phyloP scores from a whole-genome alignment of 495 filamentous ascomycete species.

The Neurospora sp. region DNA sequence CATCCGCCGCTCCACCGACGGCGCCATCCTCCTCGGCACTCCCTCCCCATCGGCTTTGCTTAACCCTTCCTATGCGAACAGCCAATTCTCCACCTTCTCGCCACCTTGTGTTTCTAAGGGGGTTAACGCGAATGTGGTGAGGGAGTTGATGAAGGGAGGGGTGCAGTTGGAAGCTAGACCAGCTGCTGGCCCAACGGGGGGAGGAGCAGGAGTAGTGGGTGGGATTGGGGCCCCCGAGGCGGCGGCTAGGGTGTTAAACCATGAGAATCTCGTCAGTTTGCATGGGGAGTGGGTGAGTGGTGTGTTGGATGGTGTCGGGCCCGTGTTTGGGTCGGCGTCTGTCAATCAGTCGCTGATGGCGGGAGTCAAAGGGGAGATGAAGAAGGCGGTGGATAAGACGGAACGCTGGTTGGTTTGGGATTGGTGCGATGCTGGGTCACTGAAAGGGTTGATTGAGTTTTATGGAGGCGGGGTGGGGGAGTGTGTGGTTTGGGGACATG shows the following conservation, averaged over 20 bases:
- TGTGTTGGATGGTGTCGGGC: neutral
- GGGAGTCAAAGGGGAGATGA: neutral
- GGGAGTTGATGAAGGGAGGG: neutral
- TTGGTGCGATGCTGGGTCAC: slow-evolving; percentile 26
- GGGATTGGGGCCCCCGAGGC: slow-evolving; percentile 3
- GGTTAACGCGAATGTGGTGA: fast-evolving
- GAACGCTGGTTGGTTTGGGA: slow-evolving; percentile 25
- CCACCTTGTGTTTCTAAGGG: neutral
- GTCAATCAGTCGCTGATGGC: neutral
- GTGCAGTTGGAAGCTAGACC: neutral
- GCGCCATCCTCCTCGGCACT: slow-evolving; percentile 10
- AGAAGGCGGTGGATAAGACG: neutral
- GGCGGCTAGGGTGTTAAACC: slow-evolving; percentile 24
- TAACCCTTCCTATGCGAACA: neutral
- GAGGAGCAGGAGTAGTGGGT: too few relatives aligned
- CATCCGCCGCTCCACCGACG: slow-evolving; percentile 16
- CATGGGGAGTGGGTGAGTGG: slow-evolving; percentile 14
- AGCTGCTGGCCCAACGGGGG: neutral
- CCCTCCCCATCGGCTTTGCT: neutral
- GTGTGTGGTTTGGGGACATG: neutral
- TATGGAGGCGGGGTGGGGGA: neutral
- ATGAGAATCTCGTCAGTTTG: slow-evolving; percentile 31
- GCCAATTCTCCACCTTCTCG: neutral
- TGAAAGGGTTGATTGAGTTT: slow-evolving; percentile 21
- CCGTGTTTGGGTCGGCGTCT: neutral